These are phyloP conservation scores for Chaetomium globosum DNA, from an alignment of 2,329 filamentous ascomycete species.

Conservation along the genomic window DNA sequence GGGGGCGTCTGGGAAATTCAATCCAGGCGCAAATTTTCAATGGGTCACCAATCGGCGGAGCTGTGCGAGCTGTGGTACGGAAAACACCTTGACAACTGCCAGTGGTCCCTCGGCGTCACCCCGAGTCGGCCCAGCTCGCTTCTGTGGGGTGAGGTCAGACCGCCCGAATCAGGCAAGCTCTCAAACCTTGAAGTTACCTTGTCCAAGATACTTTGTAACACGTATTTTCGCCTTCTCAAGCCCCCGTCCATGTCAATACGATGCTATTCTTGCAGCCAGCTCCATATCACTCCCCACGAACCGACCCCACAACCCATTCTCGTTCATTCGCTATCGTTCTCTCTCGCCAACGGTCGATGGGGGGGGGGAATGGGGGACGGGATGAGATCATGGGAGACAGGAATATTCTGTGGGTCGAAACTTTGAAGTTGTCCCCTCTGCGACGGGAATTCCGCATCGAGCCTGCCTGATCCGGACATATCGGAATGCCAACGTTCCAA, in stretches of 20 bases:
- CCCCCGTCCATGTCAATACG: not conserved
- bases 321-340: conserved; percentile 19
- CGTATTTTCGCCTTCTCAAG: not conserved
- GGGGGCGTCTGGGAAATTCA: not conserved
- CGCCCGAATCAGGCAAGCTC: conserved; percentile 8
- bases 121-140: conserved; percentile 21
- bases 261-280: conserved; percentile 6
- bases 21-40: conserved; percentile 21
- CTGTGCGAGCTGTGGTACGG: not conserved
- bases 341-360: conserved; percentile 17
- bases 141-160: conserved; percentile 33
- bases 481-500: conserved; percentile 4
- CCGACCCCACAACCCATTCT: not conserved
- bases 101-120: conserved; percentile 5
- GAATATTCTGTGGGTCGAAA: conserved; percentile 19
- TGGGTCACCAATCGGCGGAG: conserved; percentile 22
- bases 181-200: not conserved
- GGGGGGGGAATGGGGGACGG: conserved; percentile 11
- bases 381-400: conserved; percentile 25
- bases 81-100: not conserved
- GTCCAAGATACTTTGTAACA: not conserved
- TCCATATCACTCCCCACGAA: conserved; percentile 2
- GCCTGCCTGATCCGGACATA: conserved; percentile 16
- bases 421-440: conserved; percentile 4
- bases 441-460: conserved; percentile 12